Evolutionary conservation across 352 stramenopile genomes (phyloP), one percentile per base, ranked within the genome.

Genomic region (Pythium myriotylum): DNA sequence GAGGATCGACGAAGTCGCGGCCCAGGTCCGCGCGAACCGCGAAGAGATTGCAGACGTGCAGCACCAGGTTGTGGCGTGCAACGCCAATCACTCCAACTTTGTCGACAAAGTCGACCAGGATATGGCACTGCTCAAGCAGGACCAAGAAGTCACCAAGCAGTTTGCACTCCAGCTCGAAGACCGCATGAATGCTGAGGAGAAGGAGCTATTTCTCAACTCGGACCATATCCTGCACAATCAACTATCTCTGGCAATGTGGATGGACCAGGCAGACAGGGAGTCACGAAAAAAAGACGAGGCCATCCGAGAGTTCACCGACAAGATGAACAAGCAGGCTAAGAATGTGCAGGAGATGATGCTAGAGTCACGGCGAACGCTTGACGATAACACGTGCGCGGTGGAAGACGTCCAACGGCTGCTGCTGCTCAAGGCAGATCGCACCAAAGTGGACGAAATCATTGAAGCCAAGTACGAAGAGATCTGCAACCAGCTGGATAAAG

Each of bases 381-480:
- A 94, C 29, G 85, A 94, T 49, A 94, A 94, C 60, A 92, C 83
- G 3, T 92, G 83, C 45, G 84, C 86, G 0, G 84, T 95, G 1
- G 86, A 93, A 54, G 86, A 92, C 53, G 86, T 95, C 14, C 86
- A 95, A 60, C 73, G 84, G 0, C 41, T 91, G 61, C 64, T 95
- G 26, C 62, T 93, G 41, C 74, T 91, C 24, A 95, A 95, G 54
- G 86, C 84, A 0, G 86, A 95, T 50, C 72, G 79, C 19, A 84
- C 84, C 19, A 88, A 91, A 17, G 79, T 97, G 56, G 86, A 97
- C 63, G 81, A 94, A 55, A 83, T 91, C 24, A 95, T 97, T 37
- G 89, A 96, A 65, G 78, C 77, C 47, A 95, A 96, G 65, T 97
- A 96, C 72, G 88, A 96, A 62, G 86, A 95, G 70, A 96, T 97